These are phyloP conservation scores for Alloteropsis semialata DNA, from an alignment of 176 grass and related monocot genomes.

Conservation along the genomic window DNA sequence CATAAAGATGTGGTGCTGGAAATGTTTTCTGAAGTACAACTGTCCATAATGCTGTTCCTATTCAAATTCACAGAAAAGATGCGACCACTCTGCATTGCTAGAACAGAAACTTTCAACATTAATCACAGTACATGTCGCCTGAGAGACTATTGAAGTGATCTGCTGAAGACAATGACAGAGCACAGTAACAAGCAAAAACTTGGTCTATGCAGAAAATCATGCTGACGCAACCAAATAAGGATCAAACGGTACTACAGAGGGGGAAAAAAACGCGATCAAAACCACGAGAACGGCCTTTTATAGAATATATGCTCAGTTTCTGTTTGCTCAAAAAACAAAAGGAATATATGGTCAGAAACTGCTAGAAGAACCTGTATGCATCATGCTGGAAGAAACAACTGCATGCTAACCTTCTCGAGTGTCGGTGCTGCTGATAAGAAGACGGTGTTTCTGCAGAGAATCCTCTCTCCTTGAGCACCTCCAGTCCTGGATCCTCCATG, in stretches of 20 bases:
- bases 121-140: background rate
- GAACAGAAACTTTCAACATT: background rate
- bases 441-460: background rate
- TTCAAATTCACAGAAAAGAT: conserved; percentile 1
- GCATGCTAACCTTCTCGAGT: conserved; percentile 43
- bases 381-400: background rate
- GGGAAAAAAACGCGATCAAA: background rate
- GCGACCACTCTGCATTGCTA: background rate
- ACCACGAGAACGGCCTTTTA: background rate
- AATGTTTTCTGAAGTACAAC: background rate
- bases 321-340: background rate
- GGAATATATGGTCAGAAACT: background rate
- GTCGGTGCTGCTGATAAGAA: conserved; percentile 21
- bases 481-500: conserved; percentile 8
- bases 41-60: background rate
- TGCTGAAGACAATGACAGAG: background rate
- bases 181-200: background rate
- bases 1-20: background rate
- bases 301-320: background rate
- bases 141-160: background rate
- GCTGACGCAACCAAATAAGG: conserved; percentile 7
- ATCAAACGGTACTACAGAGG: background rate
- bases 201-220: background rate
- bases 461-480: conserved; percentile 5
- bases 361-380: background rate